phyloP scores from a whole-genome alignment of 1,139 yeast species.

The Barnettozyma hawaiiensis region DNA sequence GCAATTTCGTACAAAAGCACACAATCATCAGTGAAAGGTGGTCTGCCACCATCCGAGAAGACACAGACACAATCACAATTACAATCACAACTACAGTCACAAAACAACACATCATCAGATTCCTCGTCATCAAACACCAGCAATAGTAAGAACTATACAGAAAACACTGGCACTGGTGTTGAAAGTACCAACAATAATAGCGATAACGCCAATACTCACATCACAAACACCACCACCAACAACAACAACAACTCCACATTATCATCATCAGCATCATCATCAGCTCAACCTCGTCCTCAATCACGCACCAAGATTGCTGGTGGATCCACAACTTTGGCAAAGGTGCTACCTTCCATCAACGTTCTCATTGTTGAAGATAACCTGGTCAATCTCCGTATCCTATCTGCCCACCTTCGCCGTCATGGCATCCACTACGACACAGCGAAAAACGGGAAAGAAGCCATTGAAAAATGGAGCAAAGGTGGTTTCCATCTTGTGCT shows the following conservation, averaged over 20 bases:
- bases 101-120: not conserved
- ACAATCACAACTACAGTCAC: not conserved
- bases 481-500: constrained; percentile 91
- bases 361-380: constrained; percentile 95
- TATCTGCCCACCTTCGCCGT: constrained; percentile 85
- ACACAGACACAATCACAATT: too few relatives aligned
- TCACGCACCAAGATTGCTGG: constrained; percentile 3
- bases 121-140: not conserved
- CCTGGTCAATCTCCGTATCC: constrained; percentile 86
- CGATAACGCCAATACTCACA: not conserved
- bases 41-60: not conserved
- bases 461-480: constrained; percentile 83
- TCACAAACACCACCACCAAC: not conserved
- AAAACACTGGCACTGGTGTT: not conserved
- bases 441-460: constrained; percentile 90
- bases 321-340: constrained; percentile 20
- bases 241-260: not conserved
- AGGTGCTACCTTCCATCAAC: constrained; percentile 65
- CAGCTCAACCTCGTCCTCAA: not conserved
- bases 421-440: constrained; percentile 81
- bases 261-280: not conserved
- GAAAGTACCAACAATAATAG: not conserved
- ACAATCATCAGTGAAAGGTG: not conserved
- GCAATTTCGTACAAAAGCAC: not conserved
- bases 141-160: not conserved